Percentiles rank a stretch among this genome's conserved stretches.
Evolutionary conservation across 306 rosid genomes (phyloP).

Genomic region (Citrullus colocynthis): DNA sequence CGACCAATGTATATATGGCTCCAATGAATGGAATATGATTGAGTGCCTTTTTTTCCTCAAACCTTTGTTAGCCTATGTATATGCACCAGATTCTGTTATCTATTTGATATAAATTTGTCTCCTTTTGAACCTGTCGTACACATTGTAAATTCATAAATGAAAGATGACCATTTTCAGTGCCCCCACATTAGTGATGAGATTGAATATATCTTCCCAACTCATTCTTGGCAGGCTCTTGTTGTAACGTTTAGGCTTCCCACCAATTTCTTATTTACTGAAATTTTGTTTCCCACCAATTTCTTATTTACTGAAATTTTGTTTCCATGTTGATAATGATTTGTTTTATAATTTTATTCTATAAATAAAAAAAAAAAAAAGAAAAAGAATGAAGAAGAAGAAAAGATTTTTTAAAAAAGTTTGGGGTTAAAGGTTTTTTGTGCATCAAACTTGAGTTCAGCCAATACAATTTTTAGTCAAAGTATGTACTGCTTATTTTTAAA

Average conservation of each 20-base stretch:
- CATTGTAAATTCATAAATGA: not conserved
- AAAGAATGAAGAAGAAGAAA: not conserved
- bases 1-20: not conserved
- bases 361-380: no score
- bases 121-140: not conserved
- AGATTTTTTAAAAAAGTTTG: not conserved
- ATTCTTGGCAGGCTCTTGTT: not conserved
- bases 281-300: not conserved
- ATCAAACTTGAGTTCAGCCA: not conserved
- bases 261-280: not conserved
- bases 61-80: not conserved
- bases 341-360: not conserved
- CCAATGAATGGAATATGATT: not conserved
- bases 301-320: not conserved
- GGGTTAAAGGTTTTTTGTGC: not conserved
- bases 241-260: not conserved
- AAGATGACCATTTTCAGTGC: not conserved
- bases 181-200: not conserved
- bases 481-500: not conserved
- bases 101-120: not conserved
- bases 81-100: not conserved
- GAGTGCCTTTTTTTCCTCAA: not conserved
- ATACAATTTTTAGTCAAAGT: not conserved
- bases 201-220: not conserved
- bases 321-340: not conserved